Percentiles rank a stretch among this genome's conserved stretches.
These are phyloP conservation scores for Lophiostoma macrostomum DNA, from an alignment of 495 filamentous ascomycete genomes.

Conservation along the genomic window DNA sequence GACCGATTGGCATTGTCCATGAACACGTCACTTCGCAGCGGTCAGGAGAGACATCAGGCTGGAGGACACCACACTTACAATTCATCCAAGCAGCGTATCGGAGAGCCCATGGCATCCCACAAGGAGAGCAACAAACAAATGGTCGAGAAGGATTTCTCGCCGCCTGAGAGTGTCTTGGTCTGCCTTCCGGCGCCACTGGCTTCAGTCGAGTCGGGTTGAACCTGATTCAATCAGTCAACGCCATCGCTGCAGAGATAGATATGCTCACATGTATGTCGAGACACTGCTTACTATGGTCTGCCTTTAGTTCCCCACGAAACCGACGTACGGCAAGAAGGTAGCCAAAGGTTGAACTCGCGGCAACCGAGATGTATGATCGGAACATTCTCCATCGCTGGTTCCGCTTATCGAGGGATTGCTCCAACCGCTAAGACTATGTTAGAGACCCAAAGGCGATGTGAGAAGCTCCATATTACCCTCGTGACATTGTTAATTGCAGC, in stretches of 20 bases:
- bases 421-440: too few relatives aligned
- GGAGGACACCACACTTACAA: slow-evolving; percentile 55
- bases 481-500: too few relatives aligned
- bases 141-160: slow-evolving; percentile 96
- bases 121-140: slow-evolving; percentile 88
- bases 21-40: slow-evolving; percentile 74
- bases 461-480: too few relatives aligned
- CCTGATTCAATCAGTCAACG: slow-evolving; percentile 40
- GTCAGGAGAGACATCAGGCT: neutral
- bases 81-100: slow-evolving; percentile 92
- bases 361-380: slow-evolving; percentile 73
- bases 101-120: slow-evolving; percentile 98
- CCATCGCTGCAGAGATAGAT: neutral
- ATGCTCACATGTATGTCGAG: slow-evolving; percentile 69
- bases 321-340: slow-evolving; percentile 84
- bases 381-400: slow-evolving; percentile 76
- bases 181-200: slow-evolving; percentile 65
- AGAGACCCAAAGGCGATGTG: too few relatives aligned
- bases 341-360: slow-evolving; percentile 79
- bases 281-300: slow-evolving; percentile 69
- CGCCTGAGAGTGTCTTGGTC: slow-evolving; percentile 88
- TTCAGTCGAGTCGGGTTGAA: slow-evolving; percentile 74
- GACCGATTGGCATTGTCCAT: slow-evolving; percentile 97
- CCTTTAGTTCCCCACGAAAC: slow-evolving; percentile 75
- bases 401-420: slow-evolving; percentile 64